Evolutionary conservation across 208 protist genomes (phyloP), one percentile per base, ranked within the genome.

Genomic region (Crithidia expoeki): DNA sequence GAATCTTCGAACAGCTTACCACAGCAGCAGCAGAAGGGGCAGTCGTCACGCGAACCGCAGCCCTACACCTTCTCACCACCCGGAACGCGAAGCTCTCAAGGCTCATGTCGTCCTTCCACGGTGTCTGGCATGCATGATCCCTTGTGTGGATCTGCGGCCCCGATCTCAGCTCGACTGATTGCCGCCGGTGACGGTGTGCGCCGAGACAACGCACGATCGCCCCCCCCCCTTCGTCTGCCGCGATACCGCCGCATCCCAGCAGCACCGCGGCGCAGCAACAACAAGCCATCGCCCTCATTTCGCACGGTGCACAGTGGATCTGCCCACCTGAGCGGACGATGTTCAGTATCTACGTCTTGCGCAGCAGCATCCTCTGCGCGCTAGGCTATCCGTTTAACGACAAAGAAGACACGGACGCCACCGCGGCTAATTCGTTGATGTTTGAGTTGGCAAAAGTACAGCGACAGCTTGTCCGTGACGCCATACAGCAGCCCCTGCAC

Each of bases 321-420:
- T 57, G 53, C 27, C 61, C 61, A 2, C 42, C 64, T 3, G 32
- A 25, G 5, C 53, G 38, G 5, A 25, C 25, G 1, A 27, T 65
- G 25, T 56, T 51, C 58, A 57, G 56, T 47, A 69, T 17, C 32
- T 61, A 51, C 38, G 51, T 83, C 17, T 64, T 75, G 33, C 72
- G 68, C 23, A 64, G 62, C 60, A 83, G 72, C 59, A 62, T 83
- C 14, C 27, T 83, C 40, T 83, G 77, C 19, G 72, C 68, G 36
- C 32, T 83, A 17, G 68, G 63, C 2, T 44, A 59, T 10, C 0
- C 42, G 36, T 4, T 66, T 38, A 56, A 42, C 27, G 10, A 33
- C 63, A 17, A 34, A 58, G 25, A 32, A 25, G 21, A 34, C 52
- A 16, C 23, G 25, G 17, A 49, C 33, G 17, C 58, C 1, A 38